Base-by-base conservation (phyloP, 352 stramenopile genomes). In the Phytophthora pinifolia region DNA sequence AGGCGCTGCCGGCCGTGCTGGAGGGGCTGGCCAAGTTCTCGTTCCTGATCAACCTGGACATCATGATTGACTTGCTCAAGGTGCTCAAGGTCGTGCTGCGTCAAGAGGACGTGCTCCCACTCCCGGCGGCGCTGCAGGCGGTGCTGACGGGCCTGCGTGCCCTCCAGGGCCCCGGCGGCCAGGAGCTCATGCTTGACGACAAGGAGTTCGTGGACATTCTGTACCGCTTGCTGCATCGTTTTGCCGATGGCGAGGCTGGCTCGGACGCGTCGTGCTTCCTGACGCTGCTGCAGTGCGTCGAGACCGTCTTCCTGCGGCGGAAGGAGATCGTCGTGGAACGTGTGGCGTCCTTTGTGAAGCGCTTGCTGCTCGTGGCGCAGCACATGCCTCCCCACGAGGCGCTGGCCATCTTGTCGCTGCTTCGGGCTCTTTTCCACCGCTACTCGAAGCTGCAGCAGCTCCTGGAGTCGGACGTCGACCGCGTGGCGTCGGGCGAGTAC, bases 21-120 rank as follows among this genome's bases (percentile, higher is more conserved):
- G 82, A 92, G 54, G 96, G 96, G 2, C 77, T 99, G 36, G 83
- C 89, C 35, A 98, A 98, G 61, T 98, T 97, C 78, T 94, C 92
- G 13, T 97, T 98, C 78, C 56, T 99, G 9, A 98, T 99, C 54
- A 98, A 99, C 64, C 76, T 99, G n/a, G 95, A 99, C 70, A 98
- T 98, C 32, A 96, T 99, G 72, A 89, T 97, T 22, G 94, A 99
- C 65, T 63, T 99, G 39, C 76, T 99, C 51, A 96, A 94, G 54
- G 89, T 98, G 34, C 79, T 99, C 22, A 98, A 98, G 67, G 72
- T 89, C 20, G 74, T 98, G 52, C 74, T 98, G 22, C 80, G 83
- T 30, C 54, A 72, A 65, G 71, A 94, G 45, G 83, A 76, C 50
- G 74, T 88, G 32, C 45, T 93, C 33, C 84, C 86, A 12, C 68